Conservation (phyloP, 1,284 basidiomycete species). For the Trametes hirsuta region DNA sequence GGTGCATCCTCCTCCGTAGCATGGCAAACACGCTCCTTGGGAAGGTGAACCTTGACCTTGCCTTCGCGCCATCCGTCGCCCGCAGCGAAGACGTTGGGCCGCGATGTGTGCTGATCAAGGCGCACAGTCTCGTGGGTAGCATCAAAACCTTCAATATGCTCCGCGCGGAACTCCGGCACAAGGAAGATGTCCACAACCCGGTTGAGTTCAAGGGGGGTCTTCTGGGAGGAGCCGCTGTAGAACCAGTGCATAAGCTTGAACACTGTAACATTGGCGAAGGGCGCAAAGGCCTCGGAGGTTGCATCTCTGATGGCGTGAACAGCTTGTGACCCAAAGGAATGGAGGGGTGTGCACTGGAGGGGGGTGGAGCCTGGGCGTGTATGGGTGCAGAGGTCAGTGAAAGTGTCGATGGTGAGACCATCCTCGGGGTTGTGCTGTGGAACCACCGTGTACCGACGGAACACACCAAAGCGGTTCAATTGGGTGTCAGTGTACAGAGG, state of each 20-base stretch:
- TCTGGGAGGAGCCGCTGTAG: background rate
- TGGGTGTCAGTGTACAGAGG: background rate
- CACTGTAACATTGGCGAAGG: background rate
- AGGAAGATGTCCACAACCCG: conserved; percentile 21
- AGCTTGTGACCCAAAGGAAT: background rate
- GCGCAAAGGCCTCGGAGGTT: background rate
- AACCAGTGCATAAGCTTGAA: background rate
- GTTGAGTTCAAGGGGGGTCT: conserved; percentile 1
- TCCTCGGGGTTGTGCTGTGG: conserved; percentile 12
- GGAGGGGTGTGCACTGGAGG: too few relatives aligned
- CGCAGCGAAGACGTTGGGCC: background rate
- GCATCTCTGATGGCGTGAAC: background rate
- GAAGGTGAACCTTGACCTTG: conserved; percentile 26
- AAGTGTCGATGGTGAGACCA: background rate
- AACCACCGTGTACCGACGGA: background rate
- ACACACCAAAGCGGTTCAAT: conserved; percentile 8
- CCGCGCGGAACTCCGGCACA: conserved; percentile 21
- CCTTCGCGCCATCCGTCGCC: conserved; percentile 31
- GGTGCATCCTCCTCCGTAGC: conserved; percentile 30
- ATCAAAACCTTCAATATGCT: conserved; percentile 21
- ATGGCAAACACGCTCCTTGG: conserved; percentile 15
- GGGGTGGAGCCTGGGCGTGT: too few relatives aligned
- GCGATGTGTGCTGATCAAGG: conserved; percentile 16
- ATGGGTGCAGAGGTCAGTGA: background rate
- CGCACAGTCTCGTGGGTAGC: conserved; percentile 10